Evolutionary conservation across 1,284 basidiomycete genomes (phyloP).

Genomic region (Ceratobasidium sp.): DNA sequence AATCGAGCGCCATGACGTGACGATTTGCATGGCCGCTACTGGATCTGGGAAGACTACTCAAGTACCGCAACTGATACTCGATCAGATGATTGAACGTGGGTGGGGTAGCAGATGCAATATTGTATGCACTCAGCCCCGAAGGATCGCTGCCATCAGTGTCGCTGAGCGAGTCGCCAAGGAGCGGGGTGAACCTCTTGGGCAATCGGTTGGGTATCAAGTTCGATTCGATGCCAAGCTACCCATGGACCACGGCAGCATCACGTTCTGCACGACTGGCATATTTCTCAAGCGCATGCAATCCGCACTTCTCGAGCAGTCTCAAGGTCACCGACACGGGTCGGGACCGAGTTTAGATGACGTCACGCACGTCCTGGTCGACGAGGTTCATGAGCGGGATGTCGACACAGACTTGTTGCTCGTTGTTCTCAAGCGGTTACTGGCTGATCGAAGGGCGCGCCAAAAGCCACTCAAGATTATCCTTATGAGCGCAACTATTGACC

Average conservation of each 20-base stretch:
- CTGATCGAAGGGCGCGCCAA: constrained; percentile 74
- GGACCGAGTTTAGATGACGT: constrained; percentile 70
- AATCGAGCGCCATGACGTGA: constrained; percentile 82
- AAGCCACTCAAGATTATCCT: constrained; percentile 87
- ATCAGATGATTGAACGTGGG: constrained; percentile 79
- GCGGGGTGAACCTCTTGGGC: constrained; percentile 77
- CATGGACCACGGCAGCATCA: constrained; percentile 82
- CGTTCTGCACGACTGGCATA: constrained; percentile 93
- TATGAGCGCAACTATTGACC: constrained; percentile 97
- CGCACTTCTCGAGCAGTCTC: constrained; percentile 61
- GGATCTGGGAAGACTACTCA: constrained; percentile 98
- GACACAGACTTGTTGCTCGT: constrained; percentile 93
- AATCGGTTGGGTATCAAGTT: constrained; percentile 88
- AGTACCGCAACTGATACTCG: constrained; percentile 90
- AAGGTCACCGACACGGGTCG: constrained; percentile 49
- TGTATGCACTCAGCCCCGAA: constrained; percentile 91
- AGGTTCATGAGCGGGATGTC: constrained; percentile 95
- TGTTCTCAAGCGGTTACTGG: constrained; percentile 85
- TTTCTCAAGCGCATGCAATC: constrained; percentile 89
- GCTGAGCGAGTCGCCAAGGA: constrained; percentile 93
- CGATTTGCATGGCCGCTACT: constrained; percentile 92
- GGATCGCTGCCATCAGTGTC: constrained; percentile 91
- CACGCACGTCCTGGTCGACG: constrained; percentile 93
- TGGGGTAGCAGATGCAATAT: constrained; percentile 89
- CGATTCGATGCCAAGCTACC: constrained; percentile 87